Base-by-base conservation (phyloP, 2,329 filamentous ascomycete species). In the Helicocarpus griseus region DNA sequence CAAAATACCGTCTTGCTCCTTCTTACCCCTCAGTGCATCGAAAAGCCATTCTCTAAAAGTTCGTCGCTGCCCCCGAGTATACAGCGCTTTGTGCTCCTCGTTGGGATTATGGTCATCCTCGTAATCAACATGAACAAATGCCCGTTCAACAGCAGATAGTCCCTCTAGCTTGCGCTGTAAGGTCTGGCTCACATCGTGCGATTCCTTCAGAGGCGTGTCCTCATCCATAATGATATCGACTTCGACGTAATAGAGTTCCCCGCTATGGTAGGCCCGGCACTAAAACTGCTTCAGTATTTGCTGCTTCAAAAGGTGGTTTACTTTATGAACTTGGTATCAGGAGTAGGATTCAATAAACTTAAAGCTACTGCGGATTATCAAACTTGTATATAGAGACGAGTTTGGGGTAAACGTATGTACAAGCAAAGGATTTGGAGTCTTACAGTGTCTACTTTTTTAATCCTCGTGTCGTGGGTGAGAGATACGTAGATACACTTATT, bases 131-230 rank as follows among this genome's bases (percentile, higher is more conserved):
- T 77, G 74, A 2, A 77, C 74, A 58, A 75, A 77, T 0, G 73
- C 74, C 21, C 73, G 60, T 52, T 70, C 68, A 5, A 70, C 67
- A 1, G 67, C 67, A 57, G 66, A 64, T 54, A 65, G 57, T 58
- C 76, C 79, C 66, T 83, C 80, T 11, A 82, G 70, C 65, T 82
- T 83, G 41, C 79, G 73, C 64, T 82, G 80, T 48, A 83, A 63
- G 8, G 73, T 72, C 61, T 83, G 79, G 21, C 76, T 77, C 24
- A 83, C 76, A 56, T 83, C 79, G 57, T 83, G 80, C 2, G 78
- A 78, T 48, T 81, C 68, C 53, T 73, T 77, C 24, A 82, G 67
- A 5, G 76, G 77, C 2, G 74, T 70, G 3, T 73, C 67, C 54
- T 76, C 76, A 58, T 80, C 74, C 71, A 83, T 79, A 48, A 83